These are phyloP conservation scores for Boletus reticulatus DNA, from an alignment of 768 basidiomycete species.

Conservation along the genomic window DNA sequence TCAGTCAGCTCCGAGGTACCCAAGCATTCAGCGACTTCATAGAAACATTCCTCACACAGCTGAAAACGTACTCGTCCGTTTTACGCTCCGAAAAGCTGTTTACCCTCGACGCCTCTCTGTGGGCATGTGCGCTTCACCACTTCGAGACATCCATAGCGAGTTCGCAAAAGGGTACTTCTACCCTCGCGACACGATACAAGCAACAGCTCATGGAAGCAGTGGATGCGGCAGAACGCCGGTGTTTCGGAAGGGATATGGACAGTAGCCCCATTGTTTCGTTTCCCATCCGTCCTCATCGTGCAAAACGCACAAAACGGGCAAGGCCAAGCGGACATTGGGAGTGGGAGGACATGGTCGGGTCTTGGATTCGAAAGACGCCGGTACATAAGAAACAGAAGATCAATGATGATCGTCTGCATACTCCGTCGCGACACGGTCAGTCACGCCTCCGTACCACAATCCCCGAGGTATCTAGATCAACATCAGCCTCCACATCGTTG, in stretches of 20 bases:
- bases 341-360: conserved; percentile 47
- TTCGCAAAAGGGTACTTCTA: conserved; percentile 19
- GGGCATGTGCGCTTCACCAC: conserved; percentile 47
- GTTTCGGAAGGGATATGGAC: conserved; percentile 33
- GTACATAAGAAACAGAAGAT: conserved; percentile 24
- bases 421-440: not conserved
- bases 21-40: conserved; percentile 11
- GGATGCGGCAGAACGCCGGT: conserved; percentile 51
- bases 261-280: conserved; percentile 17
- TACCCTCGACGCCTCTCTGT: conserved; percentile 49
- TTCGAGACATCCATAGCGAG: conserved; percentile 37
- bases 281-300: conserved; percentile 1
- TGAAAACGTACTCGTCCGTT: conserved; percentile 22
- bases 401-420: not conserved
- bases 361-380: conserved; percentile 44
- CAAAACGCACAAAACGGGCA: conserved; percentile 5
- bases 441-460: not conserved
- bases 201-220: conserved; percentile 42
- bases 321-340: conserved; percentile 37
- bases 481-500: not conserved
- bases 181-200: conserved; percentile 35
- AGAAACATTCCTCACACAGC: conserved; percentile 25
- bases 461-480: not conserved
- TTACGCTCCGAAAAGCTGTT: conserved; percentile 37
- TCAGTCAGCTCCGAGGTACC: conserved; percentile 13